Base-by-base conservation (phyloP, 2,329 filamentous ascomycete species). In the Claviceps sp. region DNA sequence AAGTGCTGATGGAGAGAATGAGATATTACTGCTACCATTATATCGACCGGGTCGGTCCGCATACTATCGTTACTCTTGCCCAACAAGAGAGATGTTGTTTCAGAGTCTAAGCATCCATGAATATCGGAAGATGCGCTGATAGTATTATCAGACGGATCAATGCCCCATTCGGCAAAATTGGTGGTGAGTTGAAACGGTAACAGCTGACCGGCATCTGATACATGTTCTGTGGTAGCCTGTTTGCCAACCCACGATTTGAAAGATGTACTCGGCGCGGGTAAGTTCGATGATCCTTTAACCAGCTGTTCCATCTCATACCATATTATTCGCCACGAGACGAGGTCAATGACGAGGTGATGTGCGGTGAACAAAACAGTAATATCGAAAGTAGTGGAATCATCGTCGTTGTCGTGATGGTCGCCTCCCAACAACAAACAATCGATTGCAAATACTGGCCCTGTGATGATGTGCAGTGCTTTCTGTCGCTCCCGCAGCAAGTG, bases 321-420 rank as follows among this genome's bases (percentile, higher is more conserved):
- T 2, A 60, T 24, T 9, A 59, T 74, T 8, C 74, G 71, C 46
- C 73, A 76, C 20, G 74, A 76, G 54, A 76, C 75, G 58, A 76
- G 72, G 58, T 76, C 72, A 37, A 63, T 56, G 18, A 60, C 55
- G 2, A 58, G 38, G 38, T 60, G 57, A 46, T 60, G 59, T 7
- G 55, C 54, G 1, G 49, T 52, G 13, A 58, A 44, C 6, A 58
- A 22, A 11, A 54, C 7, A 16, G 16, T 14, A n/a, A 38, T 3
- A 14, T 38, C 4, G 18, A 14, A 22, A 8, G 14, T 2, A 13
- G 43, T 13, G n/a, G 14, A 13, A 30, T 45, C n/a, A 11, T 24
- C 43, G 37, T 38, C 37, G 6, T 38, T 38, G 37, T n/a, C 16
- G 14, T n/a, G 13, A 38, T n/a, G 7, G 13, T n/a, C 6, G 37